Conservation (phyloP, 164 flowering plant species). For the Paratinospora sagittata region DNA sequence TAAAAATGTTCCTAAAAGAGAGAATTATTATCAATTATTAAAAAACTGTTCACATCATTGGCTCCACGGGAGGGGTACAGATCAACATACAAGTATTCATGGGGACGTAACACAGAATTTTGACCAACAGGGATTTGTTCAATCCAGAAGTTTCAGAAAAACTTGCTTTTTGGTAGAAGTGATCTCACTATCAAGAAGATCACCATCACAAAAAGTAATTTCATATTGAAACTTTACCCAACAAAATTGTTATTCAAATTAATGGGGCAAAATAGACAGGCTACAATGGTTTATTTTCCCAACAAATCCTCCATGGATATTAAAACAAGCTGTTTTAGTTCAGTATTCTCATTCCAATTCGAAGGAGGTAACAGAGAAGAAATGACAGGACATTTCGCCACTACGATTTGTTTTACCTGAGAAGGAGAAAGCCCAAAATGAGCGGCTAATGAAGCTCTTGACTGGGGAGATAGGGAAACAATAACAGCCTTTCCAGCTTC, state of each 20-base stretch:
- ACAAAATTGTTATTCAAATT: too few relatives aligned
- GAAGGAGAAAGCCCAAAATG: conserved; percentile 73
- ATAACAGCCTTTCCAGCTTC: conserved; percentile 59
- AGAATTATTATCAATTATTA: not conserved
- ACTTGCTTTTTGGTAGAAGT: not conserved
- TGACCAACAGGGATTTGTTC: not conserved
- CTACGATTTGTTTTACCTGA: conserved; percentile 41
- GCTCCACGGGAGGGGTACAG: not conserved
- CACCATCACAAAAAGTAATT: too few relatives aligned
- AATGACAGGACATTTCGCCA: not conserved
- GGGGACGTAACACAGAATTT: not conserved
- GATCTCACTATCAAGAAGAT: too few relatives aligned
- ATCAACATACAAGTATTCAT: too few relatives aligned
- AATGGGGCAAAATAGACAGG: too few relatives aligned
- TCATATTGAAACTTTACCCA: too few relatives aligned
- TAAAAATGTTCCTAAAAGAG: not conserved
- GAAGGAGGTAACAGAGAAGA: not conserved
- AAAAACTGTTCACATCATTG: not conserved
- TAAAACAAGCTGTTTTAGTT: not conserved
- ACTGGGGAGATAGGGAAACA: conserved; percentile 87
- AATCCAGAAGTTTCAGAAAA: not conserved
- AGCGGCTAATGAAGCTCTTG: conserved; percentile 86
- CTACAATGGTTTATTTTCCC: too few relatives aligned
- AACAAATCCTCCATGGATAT: too few relatives aligned
- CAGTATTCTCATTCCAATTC: too few relatives aligned